Evolutionary conservation across 1,284 basidiomycete species (phyloP).

Genomic region (Malassezia furfur): DNA sequence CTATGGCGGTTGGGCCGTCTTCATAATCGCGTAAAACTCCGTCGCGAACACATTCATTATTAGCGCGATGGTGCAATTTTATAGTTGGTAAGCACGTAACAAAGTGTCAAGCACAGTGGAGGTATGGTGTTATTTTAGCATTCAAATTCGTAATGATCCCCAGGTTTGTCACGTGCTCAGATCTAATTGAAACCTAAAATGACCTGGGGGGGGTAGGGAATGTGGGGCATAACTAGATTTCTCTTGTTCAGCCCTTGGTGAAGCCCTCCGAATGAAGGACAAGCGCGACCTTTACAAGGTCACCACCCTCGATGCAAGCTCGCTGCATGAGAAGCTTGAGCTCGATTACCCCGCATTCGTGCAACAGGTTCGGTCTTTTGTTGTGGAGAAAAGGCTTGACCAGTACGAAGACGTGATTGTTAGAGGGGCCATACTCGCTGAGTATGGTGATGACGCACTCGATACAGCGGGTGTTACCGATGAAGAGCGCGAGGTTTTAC

Average conservation of each 20-base stretch:
- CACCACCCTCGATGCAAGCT: too few species aligned
- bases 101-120: not conserved
- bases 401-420: slow-evolving; percentile 25
- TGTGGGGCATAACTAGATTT: too few species aligned
- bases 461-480: slow-evolving; percentile 55
- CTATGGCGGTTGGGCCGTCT: not conserved
- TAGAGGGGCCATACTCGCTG: slow-evolving; percentile 34
- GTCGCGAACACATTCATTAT: not conserved
- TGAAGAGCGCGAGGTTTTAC: slow-evolving; percentile 55
- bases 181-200: too few species aligned
- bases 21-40: not conserved
- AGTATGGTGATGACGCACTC: slow-evolving; percentile 50
- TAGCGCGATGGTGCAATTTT: not conserved
- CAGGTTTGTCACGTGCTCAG: slow-evolving; percentile 2
- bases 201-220: too few species aligned
- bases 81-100: not conserved
- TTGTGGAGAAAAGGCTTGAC: slow-evolving; percentile 25
- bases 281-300: too few species aligned
- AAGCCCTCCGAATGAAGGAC: too few species aligned
- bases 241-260: too few species aligned
- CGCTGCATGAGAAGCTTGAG: too few species aligned
- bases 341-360: slow-evolving; percentile 49
- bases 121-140: not conserved
- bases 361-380: slow-evolving; percentile 24
- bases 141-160: slow-evolving; percentile 50